phyloP scores from a whole-genome alignment of 73 alveolate genomes.

The Paramecium sexaurelia region DNA sequence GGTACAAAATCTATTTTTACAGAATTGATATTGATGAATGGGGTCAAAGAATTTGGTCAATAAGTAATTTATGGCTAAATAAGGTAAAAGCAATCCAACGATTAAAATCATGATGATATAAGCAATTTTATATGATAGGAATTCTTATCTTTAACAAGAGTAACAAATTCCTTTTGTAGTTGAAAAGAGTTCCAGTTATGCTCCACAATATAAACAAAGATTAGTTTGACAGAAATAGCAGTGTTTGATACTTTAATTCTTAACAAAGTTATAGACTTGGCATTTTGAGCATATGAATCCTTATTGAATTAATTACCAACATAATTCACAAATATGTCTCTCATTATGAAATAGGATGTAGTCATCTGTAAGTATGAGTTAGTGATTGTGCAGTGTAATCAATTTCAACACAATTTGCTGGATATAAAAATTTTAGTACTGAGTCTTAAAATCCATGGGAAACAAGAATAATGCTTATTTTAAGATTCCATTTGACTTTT shows the following conservation, averaged over 20 bases:
- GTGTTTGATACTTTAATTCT: background rate
- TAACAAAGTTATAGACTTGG: background rate
- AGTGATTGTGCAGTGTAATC: background rate
- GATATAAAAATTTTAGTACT: background rate
- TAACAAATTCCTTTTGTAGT: background rate
- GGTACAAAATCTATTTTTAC: background rate
- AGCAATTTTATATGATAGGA: background rate
- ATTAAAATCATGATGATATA: background rate
- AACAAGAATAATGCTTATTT: background rate
- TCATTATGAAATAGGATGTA: background rate
- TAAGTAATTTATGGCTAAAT: background rate
- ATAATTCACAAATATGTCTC: background rate
- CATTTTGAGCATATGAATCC: background rate
- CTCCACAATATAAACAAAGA: background rate
- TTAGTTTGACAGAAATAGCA: background rate
- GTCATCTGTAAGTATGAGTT: background rate
- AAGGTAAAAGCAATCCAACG: background rate
- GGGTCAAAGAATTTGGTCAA: conserved; percentile 3
- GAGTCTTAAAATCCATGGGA: background rate
- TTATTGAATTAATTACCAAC: conserved; percentile 11
- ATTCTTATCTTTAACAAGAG: background rate
- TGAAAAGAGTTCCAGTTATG: background rate
- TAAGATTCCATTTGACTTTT: background rate
- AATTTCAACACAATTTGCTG: background rate
- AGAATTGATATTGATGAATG: background rate